Percentiles rank a stretch among this genome's conserved stretches.
phyloP scores from a whole-genome alignment of 805 yeast species.

The Cyberlindnera sargentensis region DNA sequence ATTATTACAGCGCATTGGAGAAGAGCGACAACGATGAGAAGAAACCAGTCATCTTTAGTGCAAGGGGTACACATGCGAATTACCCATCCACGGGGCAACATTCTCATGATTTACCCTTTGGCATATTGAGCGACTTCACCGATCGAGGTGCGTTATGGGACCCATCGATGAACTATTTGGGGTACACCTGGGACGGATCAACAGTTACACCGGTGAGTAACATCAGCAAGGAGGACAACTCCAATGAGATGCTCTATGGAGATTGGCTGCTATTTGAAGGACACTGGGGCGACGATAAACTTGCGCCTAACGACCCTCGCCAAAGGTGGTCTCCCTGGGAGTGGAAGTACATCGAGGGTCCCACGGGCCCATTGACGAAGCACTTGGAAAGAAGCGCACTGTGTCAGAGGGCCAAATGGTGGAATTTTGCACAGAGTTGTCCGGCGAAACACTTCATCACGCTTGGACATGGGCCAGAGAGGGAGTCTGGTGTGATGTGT shows the following conservation, averaged over 20 bases:
- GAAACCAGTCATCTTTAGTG: slow-evolving; percentile 79
- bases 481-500: slow-evolving; percentile 75
- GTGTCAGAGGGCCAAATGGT: slow-evolving; percentile 87
- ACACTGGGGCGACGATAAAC: slow-evolving; percentile 83
- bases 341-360: slow-evolving; percentile 89
- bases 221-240: slow-evolving; percentile 19
- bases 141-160: slow-evolving; percentile 97
- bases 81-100: slow-evolving; percentile 95
- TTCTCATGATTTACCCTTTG: slow-evolving; percentile 90
- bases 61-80: slow-evolving; percentile 96
- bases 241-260: slow-evolving; percentile 19
- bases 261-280: slow-evolving; percentile 77
- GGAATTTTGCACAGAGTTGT: slow-evolving; percentile 84
- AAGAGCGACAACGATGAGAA: slow-evolving; percentile 19
- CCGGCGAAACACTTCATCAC: slow-evolving; percentile 66
- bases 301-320: slow-evolving; percentile 62
- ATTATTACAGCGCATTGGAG: slow-evolving; percentile 68
- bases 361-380: slow-evolving; percentile 81
- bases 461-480: slow-evolving; percentile 84
- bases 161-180: slow-evolving; percentile 74
- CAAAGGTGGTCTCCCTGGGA: slow-evolving; percentile 87
- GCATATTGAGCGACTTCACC: slow-evolving; percentile 85
- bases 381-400: slow-evolving; percentile 61
- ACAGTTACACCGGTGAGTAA: slow-evolving; percentile 34
- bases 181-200: slow-evolving; percentile 70